Evolutionary conservation across 805 yeast genomes (phyloP), one percentile per base, ranked within the genome.

Genomic region (Candida sphagnicola): DNA sequence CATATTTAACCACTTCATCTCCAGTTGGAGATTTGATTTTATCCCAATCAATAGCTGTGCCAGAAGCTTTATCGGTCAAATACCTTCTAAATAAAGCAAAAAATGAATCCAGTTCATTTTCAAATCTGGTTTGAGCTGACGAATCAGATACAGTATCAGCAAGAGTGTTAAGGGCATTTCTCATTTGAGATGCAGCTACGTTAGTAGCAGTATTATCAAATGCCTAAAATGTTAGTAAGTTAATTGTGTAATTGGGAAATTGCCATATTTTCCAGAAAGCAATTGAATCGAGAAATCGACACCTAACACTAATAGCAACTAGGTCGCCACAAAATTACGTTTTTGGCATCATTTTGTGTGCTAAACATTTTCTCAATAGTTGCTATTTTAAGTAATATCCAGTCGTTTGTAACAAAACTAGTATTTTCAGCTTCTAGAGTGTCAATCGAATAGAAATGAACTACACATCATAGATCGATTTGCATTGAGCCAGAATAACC

Each of bases 121-220:
- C 96, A 56, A 93, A 89, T 51, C 75, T 75, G 44, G 56, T 58
- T 53, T 74, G 77, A 36, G 56, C 54, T 13, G 68, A 72, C 23
- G 61, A 48, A 50, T 73, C 84, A 15, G 67, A 62, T 39, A 86
- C 85, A n/a, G 89, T 74, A 63, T 91, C 98, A 35, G 90, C 82
- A 59, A 91, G 72, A 62, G 77, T 78, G 76, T 91, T 91, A 65
- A 93, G 77, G 1, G 95, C 91, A 62, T 93, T 91, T 60, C 98
- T 82, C 98, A 91, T 93, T 66, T 88, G 97, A 47, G 95, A 84
- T 4, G 98, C 97, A 19, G 98, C 96, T 45, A 89, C 93, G 46
- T 86, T 86, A 40, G 96, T 87, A 34, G 96, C 87, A 47, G 95
- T 86, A 70, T 86, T 86, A 65, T 91, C 99, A 56, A 93, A 91